Conservation (phyloP, 495 filamentous ascomycete genomes). For the Aspergillus baeticus region DNA sequence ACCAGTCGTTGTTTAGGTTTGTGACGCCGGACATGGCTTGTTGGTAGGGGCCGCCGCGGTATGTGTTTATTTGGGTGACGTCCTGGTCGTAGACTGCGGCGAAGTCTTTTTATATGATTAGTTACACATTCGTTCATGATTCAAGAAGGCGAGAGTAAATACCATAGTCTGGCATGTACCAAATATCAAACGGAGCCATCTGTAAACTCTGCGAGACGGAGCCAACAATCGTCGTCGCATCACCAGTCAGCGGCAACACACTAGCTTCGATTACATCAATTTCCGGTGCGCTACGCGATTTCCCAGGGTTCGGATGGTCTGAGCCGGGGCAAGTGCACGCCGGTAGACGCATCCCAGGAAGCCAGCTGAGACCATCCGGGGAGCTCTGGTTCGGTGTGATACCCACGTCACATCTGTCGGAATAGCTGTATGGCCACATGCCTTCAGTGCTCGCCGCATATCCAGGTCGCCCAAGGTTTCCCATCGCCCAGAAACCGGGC, state of each 20-base stretch:
- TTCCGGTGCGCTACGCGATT: conserved; percentile 69
- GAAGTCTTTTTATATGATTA: conserved; percentile 40
- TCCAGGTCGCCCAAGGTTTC: conserved; percentile 68
- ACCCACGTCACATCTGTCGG: conserved; percentile 68
- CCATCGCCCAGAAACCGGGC: conserved; percentile 83
- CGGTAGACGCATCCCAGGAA: conserved; percentile 74
- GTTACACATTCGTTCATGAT: not conserved
- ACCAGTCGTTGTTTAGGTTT: conserved; percentile 75
- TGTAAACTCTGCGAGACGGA: conserved; percentile 71
- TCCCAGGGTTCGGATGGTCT: conserved; percentile 72
- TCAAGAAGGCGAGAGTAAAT: not conserved
- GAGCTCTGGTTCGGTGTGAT: conserved; percentile 78
- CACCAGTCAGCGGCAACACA: conserved; percentile 51
- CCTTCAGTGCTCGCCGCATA: conserved; percentile 70
- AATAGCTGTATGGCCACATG: conserved; percentile 79
- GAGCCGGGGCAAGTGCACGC: conserved; percentile 64
- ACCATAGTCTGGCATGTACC: conserved; percentile 72
- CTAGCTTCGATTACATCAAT: conserved; percentile 76
- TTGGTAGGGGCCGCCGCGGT: conserved; percentile 68
- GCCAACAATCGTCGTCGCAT: conserved; percentile 49
- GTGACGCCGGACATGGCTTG: conserved; percentile 71
- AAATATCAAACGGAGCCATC: conserved; percentile 73
- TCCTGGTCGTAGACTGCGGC: conserved; percentile 59
- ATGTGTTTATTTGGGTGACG: conserved; percentile 63
- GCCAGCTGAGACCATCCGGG: conserved; percentile 62